Conservation (phyloP, 345 rosid genomes). For the Abelmoschus esculentus region DNA sequence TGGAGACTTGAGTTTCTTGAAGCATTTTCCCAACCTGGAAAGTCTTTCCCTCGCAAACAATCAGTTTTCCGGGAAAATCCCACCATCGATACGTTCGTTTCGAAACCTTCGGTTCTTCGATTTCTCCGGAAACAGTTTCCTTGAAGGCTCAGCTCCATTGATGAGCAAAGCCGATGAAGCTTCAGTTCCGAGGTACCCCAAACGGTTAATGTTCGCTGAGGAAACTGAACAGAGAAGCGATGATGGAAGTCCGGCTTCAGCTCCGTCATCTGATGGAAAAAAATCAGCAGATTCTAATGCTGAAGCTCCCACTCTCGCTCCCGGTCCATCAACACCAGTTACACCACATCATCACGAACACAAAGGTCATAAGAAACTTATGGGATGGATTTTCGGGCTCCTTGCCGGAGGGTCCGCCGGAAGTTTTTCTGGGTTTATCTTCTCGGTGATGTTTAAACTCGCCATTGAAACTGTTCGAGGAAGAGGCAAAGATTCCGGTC, state of each 20-base stretch:
- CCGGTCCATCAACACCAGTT: conserved; percentile 20
- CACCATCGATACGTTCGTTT: conserved; percentile 49
- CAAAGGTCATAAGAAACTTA: conserved; percentile 27
- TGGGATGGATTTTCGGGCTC: conserved; percentile 61
- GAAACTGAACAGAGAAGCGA: neutral
- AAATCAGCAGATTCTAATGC: neutral
- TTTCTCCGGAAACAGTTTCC: conserved; percentile 61
- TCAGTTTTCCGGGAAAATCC: conserved; percentile 71
- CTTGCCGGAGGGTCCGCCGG: conserved; percentile 59
- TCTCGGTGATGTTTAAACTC: conserved; percentile 53
- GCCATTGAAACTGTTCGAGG: conserved; percentile 41
- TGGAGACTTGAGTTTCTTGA: conserved; percentile 71
- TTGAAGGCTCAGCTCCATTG: conserved; percentile 51
- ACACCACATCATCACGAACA: conserved; percentile 9
- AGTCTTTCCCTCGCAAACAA: conserved; percentile 64
- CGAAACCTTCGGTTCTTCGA: conserved; percentile 70
- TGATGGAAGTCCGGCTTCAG: neutral
- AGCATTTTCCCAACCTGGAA: conserved; percentile 65
- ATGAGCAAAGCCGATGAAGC: conserved; percentile 32
- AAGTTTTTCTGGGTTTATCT: conserved; percentile 54
- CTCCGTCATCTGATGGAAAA: conserved; percentile 15
- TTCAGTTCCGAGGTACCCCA: conserved; percentile 34
- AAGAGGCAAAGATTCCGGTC: conserved; percentile 41
- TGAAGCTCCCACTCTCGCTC: conserved; percentile 29
- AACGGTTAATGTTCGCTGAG: conserved; percentile 55